Conservation (phyloP, 108 stramenopile genomes). For the Nitzschia putrida region DNA sequence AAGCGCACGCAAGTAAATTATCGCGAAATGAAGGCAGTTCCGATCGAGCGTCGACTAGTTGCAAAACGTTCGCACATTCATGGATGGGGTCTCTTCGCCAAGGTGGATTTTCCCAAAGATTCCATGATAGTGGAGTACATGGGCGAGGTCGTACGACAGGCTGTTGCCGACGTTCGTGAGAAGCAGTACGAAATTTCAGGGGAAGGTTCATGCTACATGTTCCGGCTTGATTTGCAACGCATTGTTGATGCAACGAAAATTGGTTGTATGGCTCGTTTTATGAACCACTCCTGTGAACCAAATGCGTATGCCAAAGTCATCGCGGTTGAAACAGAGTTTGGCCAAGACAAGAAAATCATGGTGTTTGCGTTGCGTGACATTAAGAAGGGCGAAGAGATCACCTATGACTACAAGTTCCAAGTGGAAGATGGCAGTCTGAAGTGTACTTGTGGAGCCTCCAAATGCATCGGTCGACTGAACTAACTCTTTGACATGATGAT, state of each 20-base stretch:
- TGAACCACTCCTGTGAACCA: conserved; percentile 91
- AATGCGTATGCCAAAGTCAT: conserved; percentile 91
- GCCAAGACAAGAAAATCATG: conserved; percentile 78
- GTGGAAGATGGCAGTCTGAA: conserved; percentile 74
- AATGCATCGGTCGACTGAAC: conserved; percentile 79
- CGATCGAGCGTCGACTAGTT: conserved; percentile 59
- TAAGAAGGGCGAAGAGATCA: conserved; percentile 86
- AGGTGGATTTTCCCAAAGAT: conserved; percentile 67
- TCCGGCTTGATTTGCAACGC: conserved; percentile 75
- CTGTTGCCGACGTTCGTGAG: conserved; percentile 82
- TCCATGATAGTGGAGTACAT: conserved; percentile 78
- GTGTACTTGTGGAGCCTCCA: conserved; percentile 78
- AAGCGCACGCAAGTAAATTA: conserved; percentile 53
- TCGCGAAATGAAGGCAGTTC: conserved; percentile 59
- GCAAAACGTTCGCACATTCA: conserved; percentile 83
- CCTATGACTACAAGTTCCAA: conserved; percentile 93
- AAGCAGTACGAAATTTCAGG: conserved; percentile 81
- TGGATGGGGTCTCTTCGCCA: conserved; percentile 90
- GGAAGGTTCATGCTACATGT: conserved; percentile 90
- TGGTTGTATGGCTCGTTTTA: conserved; percentile 90
- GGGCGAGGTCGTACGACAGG: conserved; percentile 69
- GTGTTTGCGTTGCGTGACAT: conserved; percentile 86
- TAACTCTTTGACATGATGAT: conserved; percentile 18
- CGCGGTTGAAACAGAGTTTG: conserved; percentile 53
- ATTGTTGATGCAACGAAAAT: conserved; percentile 90